These are phyloP conservation scores for Teunomyces funiuensis DNA, from an alignment of 805 yeast species.

Conservation along the genomic window DNA sequence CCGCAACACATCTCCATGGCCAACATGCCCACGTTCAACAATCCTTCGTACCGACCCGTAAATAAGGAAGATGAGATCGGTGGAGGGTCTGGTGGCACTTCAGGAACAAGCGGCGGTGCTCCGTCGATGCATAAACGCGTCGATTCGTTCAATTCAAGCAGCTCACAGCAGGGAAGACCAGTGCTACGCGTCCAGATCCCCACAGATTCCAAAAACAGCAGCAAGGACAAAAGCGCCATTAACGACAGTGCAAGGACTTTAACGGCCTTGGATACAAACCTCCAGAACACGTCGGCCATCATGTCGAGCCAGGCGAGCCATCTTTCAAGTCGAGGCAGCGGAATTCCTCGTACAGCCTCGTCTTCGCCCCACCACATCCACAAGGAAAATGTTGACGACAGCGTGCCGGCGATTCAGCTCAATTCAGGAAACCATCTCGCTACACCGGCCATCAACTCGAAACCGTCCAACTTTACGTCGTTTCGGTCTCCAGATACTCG, in stretches of 20 bases:
- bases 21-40: slow-evolving; percentile 15
- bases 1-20: slow-evolving; percentile 11
- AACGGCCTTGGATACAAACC: slow-evolving; percentile 39
- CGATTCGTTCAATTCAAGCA: slow-evolving; percentile 12
- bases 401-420: background rate
- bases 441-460: slow-evolving; percentile 21
- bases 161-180: slow-evolving; percentile 44
- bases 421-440: slow-evolving; percentile 4
- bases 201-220: slow-evolving; percentile 33
- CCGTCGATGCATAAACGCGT: slow-evolving; percentile 11
- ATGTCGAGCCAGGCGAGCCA: slow-evolving; percentile 3
- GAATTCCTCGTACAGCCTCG: slow-evolving; percentile 1
- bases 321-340: background rate
- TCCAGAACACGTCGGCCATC: slow-evolving; percentile 4
- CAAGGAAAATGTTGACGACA: background rate
- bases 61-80: slow-evolving; percentile 6
- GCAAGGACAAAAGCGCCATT: slow-evolving; percentile 19
- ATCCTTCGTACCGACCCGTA: slow-evolving; percentile 10
- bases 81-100: too few species aligned
- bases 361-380: background rate
- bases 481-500: slow-evolving; percentile 31
- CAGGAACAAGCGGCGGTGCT: background rate
- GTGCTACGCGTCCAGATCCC: slow-evolving; percentile 68
- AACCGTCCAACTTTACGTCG: slow-evolving; percentile 12
- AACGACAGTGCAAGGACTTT: slow-evolving; percentile 45